phyloP scores from a whole-genome alignment of 306 rosid species.

The Lithocarpus polystachyus region DNA sequence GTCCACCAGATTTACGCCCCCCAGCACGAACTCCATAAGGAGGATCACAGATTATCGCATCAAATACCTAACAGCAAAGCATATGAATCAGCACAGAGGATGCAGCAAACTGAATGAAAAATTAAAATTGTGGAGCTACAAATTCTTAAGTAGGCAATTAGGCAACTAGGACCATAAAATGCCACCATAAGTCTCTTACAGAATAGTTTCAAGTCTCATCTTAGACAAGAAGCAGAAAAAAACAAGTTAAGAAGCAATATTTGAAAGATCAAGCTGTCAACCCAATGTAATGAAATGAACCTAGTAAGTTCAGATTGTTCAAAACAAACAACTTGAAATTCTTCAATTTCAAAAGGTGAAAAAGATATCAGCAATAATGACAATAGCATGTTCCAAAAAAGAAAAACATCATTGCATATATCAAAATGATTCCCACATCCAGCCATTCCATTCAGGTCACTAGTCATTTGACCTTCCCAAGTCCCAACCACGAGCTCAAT shows the following conservation, averaged over 20 bases:
- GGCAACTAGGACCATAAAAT: background rate
- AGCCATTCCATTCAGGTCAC: background rate
- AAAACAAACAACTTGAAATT: no score
- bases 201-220: background rate
- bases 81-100: slow-evolving; percentile 1
- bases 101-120: background rate
- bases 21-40: slow-evolving; percentile 99
- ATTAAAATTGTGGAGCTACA: background rate
- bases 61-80: slow-evolving; percentile 53
- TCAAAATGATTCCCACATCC: background rate
- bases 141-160: background rate
- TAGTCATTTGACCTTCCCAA: background rate
- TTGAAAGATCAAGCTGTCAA: no score
- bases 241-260: no score
- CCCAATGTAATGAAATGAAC: no score
- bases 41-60: slow-evolving; percentile 97
- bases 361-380: background rate
- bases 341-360: background rate
- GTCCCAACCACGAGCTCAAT: background rate
- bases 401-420: no score
- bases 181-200: background rate
- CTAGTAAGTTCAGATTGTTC: no score
- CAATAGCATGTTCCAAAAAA: no score
- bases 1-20: slow-evolving; percentile 96
- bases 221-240: no score